Evolutionary conservation across 1,139 yeast genomes (phyloP).

Genomic region (Kurtzmaniella quercitrusa): DNA sequence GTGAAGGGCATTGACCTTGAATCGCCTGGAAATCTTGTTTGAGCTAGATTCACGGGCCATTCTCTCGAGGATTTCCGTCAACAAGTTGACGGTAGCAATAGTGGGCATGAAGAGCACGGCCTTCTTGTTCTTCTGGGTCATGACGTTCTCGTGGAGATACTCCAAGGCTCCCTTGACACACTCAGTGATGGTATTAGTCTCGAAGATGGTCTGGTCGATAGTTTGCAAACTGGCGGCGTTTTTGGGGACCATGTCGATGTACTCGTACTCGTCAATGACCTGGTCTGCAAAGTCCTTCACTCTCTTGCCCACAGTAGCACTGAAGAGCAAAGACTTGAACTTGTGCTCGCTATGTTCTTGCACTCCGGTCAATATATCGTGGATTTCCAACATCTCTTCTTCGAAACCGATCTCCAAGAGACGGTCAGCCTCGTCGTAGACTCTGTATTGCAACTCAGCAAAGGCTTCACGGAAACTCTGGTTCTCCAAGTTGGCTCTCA

Average conservation of each 20-base stretch:
- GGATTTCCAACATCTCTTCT: slow-evolving; percentile 45
- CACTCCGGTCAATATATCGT: slow-evolving; percentile 44
- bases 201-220: slow-evolving; percentile 62
- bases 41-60: slow-evolving; percentile 23
- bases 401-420: slow-evolving; percentile 74
- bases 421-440: slow-evolving; percentile 89
- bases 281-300: slow-evolving; percentile 63
- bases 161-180: slow-evolving; percentile 51
- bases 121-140: slow-evolving; percentile 53
- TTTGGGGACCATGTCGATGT: slow-evolving; percentile 71
- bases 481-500: slow-evolving; percentile 55
- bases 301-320: slow-evolving; percentile 78
- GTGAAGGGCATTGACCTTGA: slow-evolving; percentile 37
- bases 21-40: neutral
- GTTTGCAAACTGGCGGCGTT: slow-evolving; percentile 81
- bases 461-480: slow-evolving; percentile 45
- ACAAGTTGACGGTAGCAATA: slow-evolving; percentile 56
- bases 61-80: neutral
- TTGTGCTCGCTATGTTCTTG: slow-evolving; percentile 23
- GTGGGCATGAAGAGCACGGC: slow-evolving; percentile 76
- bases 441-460: slow-evolving; percentile 53
- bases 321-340: slow-evolving; percentile 69
- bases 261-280: slow-evolving; percentile 60
- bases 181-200: slow-evolving; percentile 45
- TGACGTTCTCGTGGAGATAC: slow-evolving; percentile 34